Conservation (phyloP, 768 basidiomycete genomes). For the Suillus sp. region DNA sequence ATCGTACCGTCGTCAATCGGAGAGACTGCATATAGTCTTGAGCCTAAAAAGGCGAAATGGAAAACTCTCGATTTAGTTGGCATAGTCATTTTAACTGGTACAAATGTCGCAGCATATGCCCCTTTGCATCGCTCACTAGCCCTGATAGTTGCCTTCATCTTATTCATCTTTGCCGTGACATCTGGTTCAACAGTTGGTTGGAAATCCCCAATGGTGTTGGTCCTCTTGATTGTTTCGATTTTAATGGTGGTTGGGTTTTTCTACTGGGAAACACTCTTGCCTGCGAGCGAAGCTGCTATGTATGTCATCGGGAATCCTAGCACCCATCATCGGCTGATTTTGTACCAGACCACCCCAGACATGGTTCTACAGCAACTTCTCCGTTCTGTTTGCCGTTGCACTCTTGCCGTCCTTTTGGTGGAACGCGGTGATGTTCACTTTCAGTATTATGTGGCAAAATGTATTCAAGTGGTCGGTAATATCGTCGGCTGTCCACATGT, state of each 20-base stretch:
- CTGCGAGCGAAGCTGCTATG: constrained; percentile 44
- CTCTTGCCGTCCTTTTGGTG: constrained; percentile 48
- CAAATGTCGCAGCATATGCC: background rate
- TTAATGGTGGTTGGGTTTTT: constrained; percentile 46
- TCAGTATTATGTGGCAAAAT: constrained; percentile 42
- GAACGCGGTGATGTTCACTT: constrained; percentile 35
- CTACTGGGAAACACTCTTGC: constrained; percentile 48
- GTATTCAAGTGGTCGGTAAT: constrained; percentile 45
- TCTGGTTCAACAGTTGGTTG: constrained; percentile 53
- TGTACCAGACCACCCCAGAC: constrained; percentile 40
- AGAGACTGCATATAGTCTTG: constrained; percentile 4
- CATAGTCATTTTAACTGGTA: constrained; percentile 40
- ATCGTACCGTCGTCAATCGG: constrained; percentile 35
- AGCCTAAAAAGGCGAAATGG: constrained; percentile 22
- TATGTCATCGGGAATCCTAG: constrained; percentile 24
- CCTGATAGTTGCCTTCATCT: constrained; percentile 30
- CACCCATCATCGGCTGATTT: background rate
- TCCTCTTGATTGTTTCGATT: constrained; percentile 48
- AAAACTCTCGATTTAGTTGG: constrained; percentile 41
- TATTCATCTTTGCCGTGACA: constrained; percentile 44
- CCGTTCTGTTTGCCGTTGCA: constrained; percentile 38
- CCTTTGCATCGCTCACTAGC: background rate
- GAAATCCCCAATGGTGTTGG: constrained; percentile 46
- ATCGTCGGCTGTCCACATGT: constrained; percentile 43
- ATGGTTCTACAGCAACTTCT: constrained; percentile 47